These are phyloP conservation scores for Orbilia javanica DNA, from an alignment of 2,329 filamentous ascomycete species.

Conservation along the genomic window DNA sequence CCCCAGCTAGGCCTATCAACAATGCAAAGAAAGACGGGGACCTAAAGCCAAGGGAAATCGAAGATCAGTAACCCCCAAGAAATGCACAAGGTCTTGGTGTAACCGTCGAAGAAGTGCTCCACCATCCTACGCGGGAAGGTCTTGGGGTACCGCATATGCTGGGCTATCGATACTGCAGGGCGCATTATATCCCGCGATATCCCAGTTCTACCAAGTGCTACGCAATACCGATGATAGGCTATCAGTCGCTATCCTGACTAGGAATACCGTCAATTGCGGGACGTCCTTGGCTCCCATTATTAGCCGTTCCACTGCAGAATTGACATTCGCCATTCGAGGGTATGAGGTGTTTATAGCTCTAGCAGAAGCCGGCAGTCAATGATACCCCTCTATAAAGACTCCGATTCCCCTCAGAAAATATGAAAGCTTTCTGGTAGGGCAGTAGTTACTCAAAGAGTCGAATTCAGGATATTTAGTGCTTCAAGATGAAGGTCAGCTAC, in stretches of 20 bases:
- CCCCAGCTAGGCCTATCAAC: conserved; percentile 20
- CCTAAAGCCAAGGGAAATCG: conserved; percentile 3
- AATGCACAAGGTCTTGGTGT: conserved; percentile 28
- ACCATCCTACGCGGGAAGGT: conserved; percentile 39
- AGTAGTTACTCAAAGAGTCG: neutral
- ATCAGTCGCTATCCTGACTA: conserved; percentile 13
- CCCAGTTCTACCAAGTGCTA: neutral
- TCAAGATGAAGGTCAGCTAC: conserved; percentile 50
- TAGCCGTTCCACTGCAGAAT: neutral
- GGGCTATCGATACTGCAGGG: neutral
- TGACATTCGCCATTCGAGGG: neutral
- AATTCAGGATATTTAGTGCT: neutral
- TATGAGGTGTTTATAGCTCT: neutral
- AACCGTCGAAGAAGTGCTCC: conserved; percentile 5
- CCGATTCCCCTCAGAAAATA: neutral
- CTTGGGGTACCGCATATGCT: neutral
- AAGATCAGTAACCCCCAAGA: neutral
- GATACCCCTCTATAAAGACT: neutral
- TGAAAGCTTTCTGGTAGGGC: neutral
- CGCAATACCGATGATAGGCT: neutral
- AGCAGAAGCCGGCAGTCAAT: neutral
- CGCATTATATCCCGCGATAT: neutral
- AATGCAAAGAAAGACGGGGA: conserved; percentile 4
- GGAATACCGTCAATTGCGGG: conserved; percentile 16
- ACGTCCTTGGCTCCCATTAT: conserved; percentile 20